Percentiles rank a stretch among this genome's conserved stretches.
Conservation (phyloP, 495 filamentous ascomycete genomes). For the Astrothelium macrocarpum region DNA sequence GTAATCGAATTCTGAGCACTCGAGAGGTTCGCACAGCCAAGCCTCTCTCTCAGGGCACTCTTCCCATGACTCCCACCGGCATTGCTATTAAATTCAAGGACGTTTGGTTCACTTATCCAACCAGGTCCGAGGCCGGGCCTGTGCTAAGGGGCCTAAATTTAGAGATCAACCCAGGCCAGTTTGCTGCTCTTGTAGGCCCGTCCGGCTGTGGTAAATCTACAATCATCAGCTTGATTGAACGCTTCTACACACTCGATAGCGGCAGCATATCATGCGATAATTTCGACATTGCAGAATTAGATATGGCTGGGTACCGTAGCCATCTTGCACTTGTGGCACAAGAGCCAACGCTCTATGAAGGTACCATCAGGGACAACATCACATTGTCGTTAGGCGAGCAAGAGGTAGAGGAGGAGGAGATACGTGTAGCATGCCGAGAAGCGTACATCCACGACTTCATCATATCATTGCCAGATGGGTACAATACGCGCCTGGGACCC, state of each 20-base stretch:
- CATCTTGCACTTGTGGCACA: constrained; percentile 23
- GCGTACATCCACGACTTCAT: constrained; percentile 59
- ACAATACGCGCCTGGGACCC: constrained; percentile 51
- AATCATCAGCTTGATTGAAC: constrained; percentile 30
- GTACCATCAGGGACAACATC: constrained; percentile 23
- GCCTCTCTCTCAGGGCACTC: not conserved
- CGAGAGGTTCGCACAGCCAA: constrained; percentile 7
- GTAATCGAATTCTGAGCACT: constrained; percentile 7
- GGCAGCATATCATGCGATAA: constrained; percentile 20
- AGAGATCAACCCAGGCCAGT: constrained; percentile 54
- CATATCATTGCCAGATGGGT: constrained; percentile 46
- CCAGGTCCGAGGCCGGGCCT: constrained; percentile 8
- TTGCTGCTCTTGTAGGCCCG: constrained; percentile 59
- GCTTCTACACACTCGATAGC: constrained; percentile 24
- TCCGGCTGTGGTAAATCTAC: constrained; percentile 68
- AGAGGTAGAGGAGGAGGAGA: constrained; percentile 38
- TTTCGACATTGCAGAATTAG: constrained; percentile 12
- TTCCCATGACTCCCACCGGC: constrained; percentile 28
- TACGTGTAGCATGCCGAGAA: constrained; percentile 46
- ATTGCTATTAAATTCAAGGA: constrained; percentile 47
- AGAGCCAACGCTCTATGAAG: constrained; percentile 23
- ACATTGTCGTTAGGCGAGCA: constrained; percentile 18
- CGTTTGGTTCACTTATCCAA: constrained; percentile 29
- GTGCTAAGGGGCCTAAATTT: constrained; percentile 32
- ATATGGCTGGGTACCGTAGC: constrained; percentile 15